Percentiles rank a stretch among this genome's conserved stretches.
Evolutionary conservation across 2,329 filamentous ascomycete species (phyloP).

Genomic region (Alternaria ventricosa): DNA sequence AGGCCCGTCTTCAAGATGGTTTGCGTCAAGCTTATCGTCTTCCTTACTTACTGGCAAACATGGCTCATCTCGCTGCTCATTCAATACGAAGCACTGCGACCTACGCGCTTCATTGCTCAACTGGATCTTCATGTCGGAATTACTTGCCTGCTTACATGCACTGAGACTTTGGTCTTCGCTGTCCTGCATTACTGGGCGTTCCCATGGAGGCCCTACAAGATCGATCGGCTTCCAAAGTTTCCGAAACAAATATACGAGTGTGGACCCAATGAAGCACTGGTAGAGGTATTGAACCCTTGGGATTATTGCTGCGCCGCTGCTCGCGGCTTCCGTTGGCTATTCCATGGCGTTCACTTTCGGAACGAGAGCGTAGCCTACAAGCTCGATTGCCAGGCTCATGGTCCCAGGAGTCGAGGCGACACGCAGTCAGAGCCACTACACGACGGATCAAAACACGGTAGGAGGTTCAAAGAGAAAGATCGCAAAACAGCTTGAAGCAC

Average conservation of each 20-base stretch:
- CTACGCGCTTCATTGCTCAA: conserved; percentile 68
- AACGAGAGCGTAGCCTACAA: conserved; percentile 52
- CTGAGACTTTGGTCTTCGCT: conserved; percentile 85
- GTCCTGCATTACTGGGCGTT: conserved; percentile 84
- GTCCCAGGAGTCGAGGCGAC: neutral
- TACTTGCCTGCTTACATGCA: conserved; percentile 75
- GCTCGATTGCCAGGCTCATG: neutral
- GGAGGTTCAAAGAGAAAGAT: neutral
- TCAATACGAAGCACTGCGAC: conserved; percentile 67
- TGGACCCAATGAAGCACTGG: conserved; percentile 68
- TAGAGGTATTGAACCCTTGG: conserved; percentile 79
- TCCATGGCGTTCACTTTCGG: conserved; percentile 72
- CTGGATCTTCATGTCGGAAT: conserved; percentile 83
- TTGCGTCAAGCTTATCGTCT: conserved; percentile 89
- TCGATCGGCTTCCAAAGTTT: conserved; percentile 24
- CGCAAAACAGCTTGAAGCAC: neutral
- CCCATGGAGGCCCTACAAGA: conserved; percentile 73
- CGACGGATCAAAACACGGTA: neutral
- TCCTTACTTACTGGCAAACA: conserved; percentile 86
- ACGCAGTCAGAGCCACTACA: neutral
- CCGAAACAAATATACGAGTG: conserved; percentile 60
- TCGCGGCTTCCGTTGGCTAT: conserved; percentile 79
- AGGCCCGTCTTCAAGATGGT: conserved; percentile 79
- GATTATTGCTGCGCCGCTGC: conserved; percentile 82
- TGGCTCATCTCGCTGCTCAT: conserved; percentile 57